Evolutionary conservation across 768 basidiomycete species (phyloP).

Genomic region (Hypholoma sublateritium): DNA sequence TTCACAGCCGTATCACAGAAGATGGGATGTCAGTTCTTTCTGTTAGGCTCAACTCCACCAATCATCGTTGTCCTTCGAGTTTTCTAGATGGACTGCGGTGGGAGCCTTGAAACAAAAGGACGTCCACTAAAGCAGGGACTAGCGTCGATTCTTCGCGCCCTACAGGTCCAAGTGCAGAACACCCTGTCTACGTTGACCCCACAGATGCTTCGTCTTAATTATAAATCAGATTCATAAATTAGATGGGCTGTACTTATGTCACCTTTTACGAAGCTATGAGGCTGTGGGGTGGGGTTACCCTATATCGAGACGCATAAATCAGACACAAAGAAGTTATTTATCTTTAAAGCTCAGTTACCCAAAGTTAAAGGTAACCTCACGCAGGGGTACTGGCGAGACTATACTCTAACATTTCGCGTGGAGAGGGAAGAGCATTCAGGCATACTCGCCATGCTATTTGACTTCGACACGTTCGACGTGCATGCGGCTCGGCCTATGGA

Average conservation of each 20-base stretch:
- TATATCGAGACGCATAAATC: no score
- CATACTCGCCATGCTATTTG: no score
- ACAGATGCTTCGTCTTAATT: no score
- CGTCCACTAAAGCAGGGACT: not conserved
- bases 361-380: not conserved
- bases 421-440: not conserved
- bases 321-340: no score
- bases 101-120: not conserved
- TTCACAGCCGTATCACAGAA: not conserved
- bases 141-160: not conserved
- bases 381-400: not conserved
- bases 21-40: not conserved
- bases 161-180: not conserved
- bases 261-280: no score
- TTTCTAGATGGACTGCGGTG: not conserved
- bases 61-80: not conserved
- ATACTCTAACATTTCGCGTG: not conserved
- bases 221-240: no score
- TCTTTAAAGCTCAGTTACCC: no score
- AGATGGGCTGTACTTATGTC: no score
- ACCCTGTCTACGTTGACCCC: no score
- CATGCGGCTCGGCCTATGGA: no score
- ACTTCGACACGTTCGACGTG: no score
- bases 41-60: conserved; percentile 12
- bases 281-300: no score